These are phyloP conservation scores for Xylariaceae sp. DNA, from an alignment of 2,329 filamentous ascomycete species.

Conservation along the genomic window DNA sequence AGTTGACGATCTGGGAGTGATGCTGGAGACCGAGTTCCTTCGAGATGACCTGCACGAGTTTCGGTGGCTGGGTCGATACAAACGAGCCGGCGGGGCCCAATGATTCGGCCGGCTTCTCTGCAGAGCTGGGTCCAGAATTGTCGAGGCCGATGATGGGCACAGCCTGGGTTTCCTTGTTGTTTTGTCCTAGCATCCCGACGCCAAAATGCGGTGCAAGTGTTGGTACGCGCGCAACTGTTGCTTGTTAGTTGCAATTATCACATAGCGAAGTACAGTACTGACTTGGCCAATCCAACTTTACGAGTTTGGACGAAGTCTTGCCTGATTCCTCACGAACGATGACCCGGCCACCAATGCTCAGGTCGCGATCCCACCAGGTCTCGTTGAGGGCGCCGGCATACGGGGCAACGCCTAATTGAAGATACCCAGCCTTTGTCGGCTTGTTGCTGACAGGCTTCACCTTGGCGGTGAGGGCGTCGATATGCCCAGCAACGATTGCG, in stretches of 20 bases:
- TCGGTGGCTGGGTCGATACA: conserved; percentile 75
- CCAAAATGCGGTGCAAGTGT: conserved; percentile 95
- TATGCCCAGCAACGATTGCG: conserved; percentile 85
- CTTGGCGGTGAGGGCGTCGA: conserved; percentile 86
- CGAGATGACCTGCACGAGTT: conserved; percentile 78
- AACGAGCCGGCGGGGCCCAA: conserved; percentile 70
- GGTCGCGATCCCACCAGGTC: conserved; percentile 97
- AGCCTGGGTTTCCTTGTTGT: conserved; percentile 88
- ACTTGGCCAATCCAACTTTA: conserved; percentile 89
- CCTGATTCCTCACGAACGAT: conserved; percentile 72
- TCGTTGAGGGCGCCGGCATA: conserved; percentile 84
- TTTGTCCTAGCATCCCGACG: conserved; percentile 60
- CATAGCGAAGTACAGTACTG: conserved; percentile 21
- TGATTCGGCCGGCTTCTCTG: conserved; percentile 35
- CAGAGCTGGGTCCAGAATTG: conserved; percentile 53
- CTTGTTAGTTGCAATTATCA: conserved; percentile 12
- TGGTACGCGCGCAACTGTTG: conserved; percentile 72
- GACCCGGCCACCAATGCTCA: conserved; percentile 85
- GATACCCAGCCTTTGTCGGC: conserved; percentile 77
- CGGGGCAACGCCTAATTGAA: conserved; percentile 86
- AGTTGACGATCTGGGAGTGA: conserved; percentile 77
- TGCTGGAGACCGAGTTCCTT: conserved; percentile 71
- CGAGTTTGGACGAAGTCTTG: conserved; percentile 76
- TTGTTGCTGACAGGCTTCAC: conserved; percentile 88
- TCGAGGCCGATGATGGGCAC: conserved; percentile 92